Evolutionary conservation across 2,329 filamentous ascomycete species (phyloP).

Genomic region (Neofusicoccum kwambonambiense): DNA sequence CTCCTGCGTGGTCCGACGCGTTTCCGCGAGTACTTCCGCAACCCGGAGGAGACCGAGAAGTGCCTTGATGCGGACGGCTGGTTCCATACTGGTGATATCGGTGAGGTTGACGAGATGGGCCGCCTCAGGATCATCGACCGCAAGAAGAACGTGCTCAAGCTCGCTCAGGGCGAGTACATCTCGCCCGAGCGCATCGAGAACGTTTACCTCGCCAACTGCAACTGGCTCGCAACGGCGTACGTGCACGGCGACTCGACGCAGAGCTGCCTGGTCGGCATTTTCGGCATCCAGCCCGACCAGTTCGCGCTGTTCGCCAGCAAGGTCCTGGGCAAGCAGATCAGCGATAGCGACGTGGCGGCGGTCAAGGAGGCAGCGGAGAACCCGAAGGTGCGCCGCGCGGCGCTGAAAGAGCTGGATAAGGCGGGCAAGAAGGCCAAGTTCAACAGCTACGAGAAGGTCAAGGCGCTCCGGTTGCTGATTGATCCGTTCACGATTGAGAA

Average conservation of each 20-base stretch:
- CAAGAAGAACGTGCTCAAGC: conserved; percentile 98
- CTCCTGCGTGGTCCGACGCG: conserved; percentile 76
- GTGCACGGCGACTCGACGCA: conserved; percentile 88
- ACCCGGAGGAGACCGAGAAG: conserved; percentile 81
- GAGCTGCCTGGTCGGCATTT: conserved; percentile 78
- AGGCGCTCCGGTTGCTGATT: conserved; percentile 69
- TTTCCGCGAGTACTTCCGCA: conserved; percentile 88
- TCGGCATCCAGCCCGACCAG: conserved; percentile 79
- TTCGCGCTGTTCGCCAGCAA: conserved; percentile 81
- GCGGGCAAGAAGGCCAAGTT: conserved; percentile 84
- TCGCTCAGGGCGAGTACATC: conserved; percentile 96
- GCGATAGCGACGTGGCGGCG: conserved; percentile 62
- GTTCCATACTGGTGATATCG: conserved; percentile 96
- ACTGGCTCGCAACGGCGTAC: conserved; percentile 75
- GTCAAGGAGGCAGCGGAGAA: conserved; percentile 67
- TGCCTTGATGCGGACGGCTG: conserved; percentile 83
- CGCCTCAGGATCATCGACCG: conserved; percentile 93
- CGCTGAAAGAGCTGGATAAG: conserved; percentile 74
- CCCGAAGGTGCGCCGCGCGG: conserved; percentile 68
- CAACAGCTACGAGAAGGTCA: conserved; percentile 84
- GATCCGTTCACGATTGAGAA: conserved; percentile 96
- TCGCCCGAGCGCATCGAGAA: conserved; percentile 97
- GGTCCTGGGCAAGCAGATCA: conserved; percentile 67
- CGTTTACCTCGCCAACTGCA: conserved; percentile 79
- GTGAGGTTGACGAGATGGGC: conserved; percentile 77